Base-by-base conservation (phyloP, 129 eudicot genomes). In the Scalesia atractyloides region DNA sequence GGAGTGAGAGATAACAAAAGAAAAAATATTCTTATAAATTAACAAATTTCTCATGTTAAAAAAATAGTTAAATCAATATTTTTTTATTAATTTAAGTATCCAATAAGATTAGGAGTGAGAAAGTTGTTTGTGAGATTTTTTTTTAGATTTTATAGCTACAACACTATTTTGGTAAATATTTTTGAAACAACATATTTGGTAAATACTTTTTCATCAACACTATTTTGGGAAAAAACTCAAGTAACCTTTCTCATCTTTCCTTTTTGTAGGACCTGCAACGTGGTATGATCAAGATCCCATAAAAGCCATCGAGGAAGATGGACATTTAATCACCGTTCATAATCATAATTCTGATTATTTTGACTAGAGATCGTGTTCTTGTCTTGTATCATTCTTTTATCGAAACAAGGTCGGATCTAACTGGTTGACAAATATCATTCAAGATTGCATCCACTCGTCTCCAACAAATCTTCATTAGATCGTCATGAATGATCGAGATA, bases 321-420 rank as follows among this genome's bases (percentile, higher is more conserved):
- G 80, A 68, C 96, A 84, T 83, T 79, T 84, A 51, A 83, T 88
- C 54, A 72, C 86, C 44, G 68, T 91, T n/a, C n/a, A n/a, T n/a
- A n/a, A n/a, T 82, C 84, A 86, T 64, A 82, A 80, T 62, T 54
- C 92, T 16, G 92, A 91, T 73, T 88, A 76, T 79, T 88, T 86
- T 61, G 80, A 79, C 15, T 83, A 80, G 69, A 70, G 54, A 43
- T 63, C 54, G 41, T 14, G 64, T 58, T 63, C 54, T 49, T 14
- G 58, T 50, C 46, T 39, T 59, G 51, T 22, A 41, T 47, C 69
- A 68, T 77, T n/a, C 11, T 60, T 68, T 60, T 22, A 44, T 24
- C 66, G 48, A 77, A 70, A 49, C 60, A 24, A 26, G 69, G 34
- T 49, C 9, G 53, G 62, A 59, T 68, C 47, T 60, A 59, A 1